phyloP scores from a whole-genome alignment of 352 stramenopile species.

The Phytophthora hybrid region DNA sequence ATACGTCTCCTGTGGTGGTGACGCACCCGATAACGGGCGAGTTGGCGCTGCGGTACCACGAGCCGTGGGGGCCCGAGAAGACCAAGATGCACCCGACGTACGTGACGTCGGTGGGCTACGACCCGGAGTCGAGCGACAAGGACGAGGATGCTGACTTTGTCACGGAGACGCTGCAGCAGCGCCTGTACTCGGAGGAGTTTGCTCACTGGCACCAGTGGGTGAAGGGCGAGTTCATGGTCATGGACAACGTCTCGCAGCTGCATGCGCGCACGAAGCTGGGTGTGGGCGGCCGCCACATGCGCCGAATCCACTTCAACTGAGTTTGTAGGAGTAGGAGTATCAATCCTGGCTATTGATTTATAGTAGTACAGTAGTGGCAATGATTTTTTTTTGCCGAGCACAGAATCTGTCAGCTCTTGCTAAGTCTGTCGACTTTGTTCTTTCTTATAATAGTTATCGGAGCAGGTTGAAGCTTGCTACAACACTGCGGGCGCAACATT shows the following conservation, averaged over 20 bases:
- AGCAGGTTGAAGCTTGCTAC: no score
- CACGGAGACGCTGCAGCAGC: slow-evolving; percentile 20
- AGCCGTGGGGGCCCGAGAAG: slow-evolving; percentile 32
- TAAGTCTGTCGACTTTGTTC: no score
- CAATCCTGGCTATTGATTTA: background rate
- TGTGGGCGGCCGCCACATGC: slow-evolving; percentile 30
- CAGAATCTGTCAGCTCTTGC: no score
- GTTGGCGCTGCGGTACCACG: slow-evolving; percentile 23
- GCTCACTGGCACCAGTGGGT: slow-evolving; percentile 24
- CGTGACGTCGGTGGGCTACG: slow-evolving; percentile 29
- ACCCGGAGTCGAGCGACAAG: slow-evolving; percentile 22
- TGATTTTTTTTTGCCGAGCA: no score
- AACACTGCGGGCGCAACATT: no score
- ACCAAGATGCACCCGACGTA: slow-evolving; percentile 40
- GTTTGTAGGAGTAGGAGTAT: background rate
- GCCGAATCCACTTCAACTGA: slow-evolving; percentile 34
- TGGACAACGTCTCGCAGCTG: slow-evolving; percentile 35
- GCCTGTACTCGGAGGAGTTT: slow-evolving; percentile 31
- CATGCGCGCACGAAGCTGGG: slow-evolving; percentile 23
- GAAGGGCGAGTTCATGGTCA: slow-evolving; percentile 34
- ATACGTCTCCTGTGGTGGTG: slow-evolving; percentile 29
- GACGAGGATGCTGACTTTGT: slow-evolving; percentile 31
- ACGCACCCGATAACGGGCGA: slow-evolving; percentile 28
- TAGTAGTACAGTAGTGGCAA: no score
- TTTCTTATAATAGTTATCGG: no score